phyloP scores from a whole-genome alignment of 2,329 filamentous ascomycete species.

The Aspergillus fischeri region DNA sequence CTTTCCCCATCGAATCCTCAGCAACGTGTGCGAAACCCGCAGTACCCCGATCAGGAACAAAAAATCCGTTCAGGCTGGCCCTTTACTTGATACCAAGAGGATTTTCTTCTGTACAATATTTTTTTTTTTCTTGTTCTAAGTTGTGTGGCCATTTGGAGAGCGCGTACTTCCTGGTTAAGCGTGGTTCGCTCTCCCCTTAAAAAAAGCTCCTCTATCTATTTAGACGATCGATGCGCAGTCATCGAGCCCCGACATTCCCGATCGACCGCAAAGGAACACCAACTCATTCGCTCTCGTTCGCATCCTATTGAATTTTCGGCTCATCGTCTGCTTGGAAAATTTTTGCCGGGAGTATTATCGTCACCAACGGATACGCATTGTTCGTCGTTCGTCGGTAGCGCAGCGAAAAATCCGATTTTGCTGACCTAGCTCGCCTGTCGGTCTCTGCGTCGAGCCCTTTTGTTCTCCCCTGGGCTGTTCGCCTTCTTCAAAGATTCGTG shows the following conservation, averaged over 20 bases:
- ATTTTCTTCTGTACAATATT: constrained; percentile 1
- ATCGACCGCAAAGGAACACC: constrained; percentile 6
- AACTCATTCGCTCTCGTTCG: constrained; percentile 5
- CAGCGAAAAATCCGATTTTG: constrained; percentile 18
- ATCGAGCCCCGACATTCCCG: constrained; percentile 12
- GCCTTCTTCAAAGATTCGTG: constrained; percentile 9
- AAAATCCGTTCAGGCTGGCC: constrained; percentile 15
- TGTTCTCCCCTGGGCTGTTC: constrained; percentile 7
- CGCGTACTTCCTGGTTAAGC: constrained; percentile 19
- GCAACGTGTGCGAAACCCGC: not conserved
- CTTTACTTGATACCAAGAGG: constrained; percentile 11
- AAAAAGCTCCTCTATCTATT: constrained; percentile 10
- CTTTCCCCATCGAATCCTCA: not conserved
- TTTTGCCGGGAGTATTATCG: not conserved
- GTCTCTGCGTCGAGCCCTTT: constrained; percentile 16
- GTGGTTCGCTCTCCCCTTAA: constrained; percentile 21
- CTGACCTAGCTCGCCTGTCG: constrained; percentile 18
- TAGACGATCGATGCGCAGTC: constrained; percentile 14
- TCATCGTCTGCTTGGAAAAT: constrained; percentile 2
- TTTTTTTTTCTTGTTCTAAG: not conserved
- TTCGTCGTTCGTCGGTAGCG: constrained; percentile 8
- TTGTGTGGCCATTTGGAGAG: constrained; percentile 18
- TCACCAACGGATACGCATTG: not conserved
- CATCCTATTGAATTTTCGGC: not conserved
- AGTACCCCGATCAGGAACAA: not conserved